phyloP scores from a whole-genome alignment of 805 yeast genomes.

The Candida anglica region DNA sequence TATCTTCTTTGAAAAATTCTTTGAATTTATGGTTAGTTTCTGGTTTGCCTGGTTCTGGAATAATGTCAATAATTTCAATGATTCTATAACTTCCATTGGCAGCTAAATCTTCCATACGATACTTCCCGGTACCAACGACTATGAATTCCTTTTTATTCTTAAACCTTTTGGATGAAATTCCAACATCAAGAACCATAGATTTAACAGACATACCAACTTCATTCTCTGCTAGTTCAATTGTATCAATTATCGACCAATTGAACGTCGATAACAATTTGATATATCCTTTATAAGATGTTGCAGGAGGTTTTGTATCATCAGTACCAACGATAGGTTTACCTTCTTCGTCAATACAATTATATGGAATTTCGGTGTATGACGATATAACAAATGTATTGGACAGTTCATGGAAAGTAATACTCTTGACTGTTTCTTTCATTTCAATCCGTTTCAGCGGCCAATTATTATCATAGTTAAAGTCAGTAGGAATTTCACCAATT shows the following conservation, averaged over 20 bases:
- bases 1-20: conserved; percentile 64
- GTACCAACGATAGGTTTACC: conserved; percentile 59
- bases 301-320: conserved; percentile 47
- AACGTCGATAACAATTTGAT: conserved; percentile 67
- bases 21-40: conserved; percentile 79
- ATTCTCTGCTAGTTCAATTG: conserved; percentile 59
- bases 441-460: conserved; percentile 53
- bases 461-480: conserved; percentile 53
- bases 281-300: conserved; percentile 55
- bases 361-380: conserved; percentile 55
- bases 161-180: conserved; percentile 36
- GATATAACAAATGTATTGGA: conserved; percentile 63
- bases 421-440: conserved; percentile 53
- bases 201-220: conserved; percentile 60
- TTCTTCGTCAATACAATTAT: conserved; percentile 70
- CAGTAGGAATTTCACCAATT: conserved; percentile 45
- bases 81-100: conserved; percentile 76
- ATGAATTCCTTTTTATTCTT: conserved; percentile 61
- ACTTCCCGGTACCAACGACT: conserved; percentile 73
- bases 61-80: conserved; percentile 73
- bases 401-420: conserved; percentile 64
- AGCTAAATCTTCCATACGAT: conserved; percentile 75
- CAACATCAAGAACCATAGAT: conserved; percentile 47
- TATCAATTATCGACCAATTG: conserved; percentile 75
- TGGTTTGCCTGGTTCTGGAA: conserved; percentile 85